phyloP scores from a whole-genome alignment of 2,329 filamentous ascomycete genomes.

The Meredithiella fracta region DNA sequence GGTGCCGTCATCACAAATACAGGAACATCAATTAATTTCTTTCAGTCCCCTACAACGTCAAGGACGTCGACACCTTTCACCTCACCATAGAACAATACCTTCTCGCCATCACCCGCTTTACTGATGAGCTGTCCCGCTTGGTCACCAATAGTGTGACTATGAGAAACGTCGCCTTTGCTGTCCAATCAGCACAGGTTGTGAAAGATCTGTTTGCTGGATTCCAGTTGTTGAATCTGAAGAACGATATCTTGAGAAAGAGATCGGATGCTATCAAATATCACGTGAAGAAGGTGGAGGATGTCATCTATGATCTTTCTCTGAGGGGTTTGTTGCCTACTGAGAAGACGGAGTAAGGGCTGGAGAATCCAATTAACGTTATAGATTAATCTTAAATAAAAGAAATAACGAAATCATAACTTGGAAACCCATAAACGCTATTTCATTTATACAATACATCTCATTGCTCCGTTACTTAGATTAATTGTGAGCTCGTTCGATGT shows the following conservation, averaged over 20 bases:
- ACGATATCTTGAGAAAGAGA: slow-evolving; percentile 72
- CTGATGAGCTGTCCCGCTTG: slow-evolving; percentile 78
- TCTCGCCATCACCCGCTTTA: slow-evolving; percentile 67
- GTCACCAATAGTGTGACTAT: slow-evolving; percentile 90
- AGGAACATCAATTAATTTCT: background rate
- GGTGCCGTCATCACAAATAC: background rate
- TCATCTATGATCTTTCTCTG: slow-evolving; percentile 87
- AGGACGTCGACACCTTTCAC: slow-evolving; percentile 80
- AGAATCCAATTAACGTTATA: too few species aligned
- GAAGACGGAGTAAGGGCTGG: background rate
- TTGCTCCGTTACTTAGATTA: too few species aligned
- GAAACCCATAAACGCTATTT: too few species aligned
- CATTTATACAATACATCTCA: too few species aligned
- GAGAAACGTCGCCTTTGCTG: slow-evolving; percentile 69
- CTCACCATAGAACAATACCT: slow-evolving; percentile 96
- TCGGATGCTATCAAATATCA: slow-evolving; percentile 93
- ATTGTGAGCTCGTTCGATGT: too few species aligned
- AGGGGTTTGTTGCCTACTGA: slow-evolving; percentile 24
- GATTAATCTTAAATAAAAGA: too few species aligned
- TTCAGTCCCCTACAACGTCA: slow-evolving; percentile 76
- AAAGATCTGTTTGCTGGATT: slow-evolving; percentile 94
- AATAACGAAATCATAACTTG: too few species aligned
- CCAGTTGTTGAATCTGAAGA: slow-evolving; percentile 94
- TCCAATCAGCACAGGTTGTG: slow-evolving; percentile 80
- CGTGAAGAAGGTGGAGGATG: slow-evolving; percentile 95